Conservation (phyloP, 805 yeast species). For the Ascoidea asiatica region DNA sequence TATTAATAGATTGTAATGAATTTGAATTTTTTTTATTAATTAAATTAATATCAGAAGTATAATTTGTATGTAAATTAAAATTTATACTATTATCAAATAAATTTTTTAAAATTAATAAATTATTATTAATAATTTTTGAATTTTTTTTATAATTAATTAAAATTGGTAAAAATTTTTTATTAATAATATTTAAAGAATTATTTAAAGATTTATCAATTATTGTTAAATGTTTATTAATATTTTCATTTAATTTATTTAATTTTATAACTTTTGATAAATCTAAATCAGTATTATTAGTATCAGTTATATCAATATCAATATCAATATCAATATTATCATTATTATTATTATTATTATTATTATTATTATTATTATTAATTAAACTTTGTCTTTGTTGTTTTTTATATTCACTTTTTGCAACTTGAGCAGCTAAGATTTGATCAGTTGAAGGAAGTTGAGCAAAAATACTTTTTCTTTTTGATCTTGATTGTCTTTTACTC, state of each 20-base stretch:
- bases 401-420: neutral
- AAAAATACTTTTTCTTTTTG: neutral
- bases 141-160: no score
- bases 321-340: neutral
- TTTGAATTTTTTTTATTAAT: no score
- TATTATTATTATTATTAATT: no score
- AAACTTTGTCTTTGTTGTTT: neutral
- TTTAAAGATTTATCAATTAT: neutral
- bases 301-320: neutral
- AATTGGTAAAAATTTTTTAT: neutral
- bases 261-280: neutral
- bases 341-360: no score
- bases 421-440: neutral
- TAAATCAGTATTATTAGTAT: neutral
- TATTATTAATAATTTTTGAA: neutral
- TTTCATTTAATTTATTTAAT: neutral
- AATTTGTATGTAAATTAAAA: neutral
- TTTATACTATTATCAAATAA: neutral
- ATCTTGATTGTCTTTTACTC: no score
- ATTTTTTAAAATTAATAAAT: no score
- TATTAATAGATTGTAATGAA: neutral
- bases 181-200: neutral
- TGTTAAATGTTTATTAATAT: neutral
- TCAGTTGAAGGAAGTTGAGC: neutral
- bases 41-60: no score